Percentiles rank a stretch among this genome's conserved stretches.
Conservation (phyloP, 345 rosid species). For the Erodium maritimum region DNA sequence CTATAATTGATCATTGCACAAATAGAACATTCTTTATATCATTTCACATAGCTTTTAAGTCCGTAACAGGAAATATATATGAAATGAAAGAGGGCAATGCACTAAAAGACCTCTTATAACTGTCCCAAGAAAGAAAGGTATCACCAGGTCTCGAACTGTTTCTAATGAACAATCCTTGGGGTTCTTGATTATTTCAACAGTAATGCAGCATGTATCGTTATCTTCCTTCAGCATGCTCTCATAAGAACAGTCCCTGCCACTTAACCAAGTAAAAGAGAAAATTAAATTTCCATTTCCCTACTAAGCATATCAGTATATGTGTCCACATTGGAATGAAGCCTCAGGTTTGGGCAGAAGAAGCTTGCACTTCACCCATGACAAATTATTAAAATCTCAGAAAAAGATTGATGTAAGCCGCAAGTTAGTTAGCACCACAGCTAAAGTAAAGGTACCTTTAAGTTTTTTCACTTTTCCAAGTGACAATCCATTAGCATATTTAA, state of each 20-base stretch:
- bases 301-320: neutral
- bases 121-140: slow-evolving; percentile 55
- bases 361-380: too few relatives aligned
- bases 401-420: too few relatives aligned
- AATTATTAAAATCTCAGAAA: too few relatives aligned
- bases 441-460: too few relatives aligned
- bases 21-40: too few relatives aligned
- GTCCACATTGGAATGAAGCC: neutral
- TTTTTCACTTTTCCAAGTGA: too few relatives aligned
- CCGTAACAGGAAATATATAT: neutral
- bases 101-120: slow-evolving; percentile 37
- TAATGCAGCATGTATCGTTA: slow-evolving; percentile 40
- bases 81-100: neutral
- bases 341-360: too few relatives aligned
- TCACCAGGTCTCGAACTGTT: slow-evolving; percentile 26
- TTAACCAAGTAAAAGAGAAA: slow-evolving; percentile 5
- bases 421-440: too few relatives aligned
- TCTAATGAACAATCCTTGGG: slow-evolving; percentile 26
- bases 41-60: too few relatives aligned
- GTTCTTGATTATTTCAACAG: slow-evolving; percentile 33
- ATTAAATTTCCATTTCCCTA: neutral
- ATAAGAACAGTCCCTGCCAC: slow-evolving; percentile 29
- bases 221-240: slow-evolving; percentile 24
- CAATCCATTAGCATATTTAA: too few relatives aligned
- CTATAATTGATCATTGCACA: too few relatives aligned